Base-by-base conservation (phyloP, 768 basidiomycete species). In the Calocybe cyanea region DNA sequence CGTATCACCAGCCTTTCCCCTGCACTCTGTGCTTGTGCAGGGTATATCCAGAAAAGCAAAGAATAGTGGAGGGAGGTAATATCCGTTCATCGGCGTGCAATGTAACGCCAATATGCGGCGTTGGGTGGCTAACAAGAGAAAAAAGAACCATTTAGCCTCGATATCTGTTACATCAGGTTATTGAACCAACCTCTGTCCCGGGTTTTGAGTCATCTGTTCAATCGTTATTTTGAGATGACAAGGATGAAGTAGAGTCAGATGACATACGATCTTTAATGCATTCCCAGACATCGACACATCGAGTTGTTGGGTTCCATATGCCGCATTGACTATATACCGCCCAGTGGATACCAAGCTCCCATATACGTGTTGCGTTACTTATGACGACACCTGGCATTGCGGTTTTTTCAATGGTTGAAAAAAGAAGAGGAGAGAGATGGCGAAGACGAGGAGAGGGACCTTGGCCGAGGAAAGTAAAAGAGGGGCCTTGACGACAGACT, bases 261-360 rank as follows among this genome's bases (percentile, higher is more conserved):
- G 25, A 75, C 82, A 64, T 63, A 87, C 85, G 85, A 55, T 78
- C 75, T 62, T 70, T 64, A 43, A 86, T 68, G 59, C 85, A 87
- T 56, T 87, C 84, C 84, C 84, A 87, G 44, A 87, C 75, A 45
- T 85, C 82, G 33, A 87, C 85, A 20, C 81, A 78, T 32, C 78
- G 76, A 42, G 77, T 72, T 62, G 73, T 76, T 18, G 76, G 64
- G 63, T 87, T 81, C 85, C 84, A 87, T 11, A 82, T 72, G 44
- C 80, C 80, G 61, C 85, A 87, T 57, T 87, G 85, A 49, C 78
- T 77, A 60, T 77, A 73, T 35, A 80, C 52, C 18, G 71, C 55
- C 85, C 85, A 87, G 61, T 80, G 68, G 33, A 82, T 68, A 59
- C 83, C 81, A 57, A 72, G 55, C 60, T 85, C 84, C 84, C 84